Base-by-base conservation (phyloP, 805 yeast species). In the Candida arabinofermentans region DNA sequence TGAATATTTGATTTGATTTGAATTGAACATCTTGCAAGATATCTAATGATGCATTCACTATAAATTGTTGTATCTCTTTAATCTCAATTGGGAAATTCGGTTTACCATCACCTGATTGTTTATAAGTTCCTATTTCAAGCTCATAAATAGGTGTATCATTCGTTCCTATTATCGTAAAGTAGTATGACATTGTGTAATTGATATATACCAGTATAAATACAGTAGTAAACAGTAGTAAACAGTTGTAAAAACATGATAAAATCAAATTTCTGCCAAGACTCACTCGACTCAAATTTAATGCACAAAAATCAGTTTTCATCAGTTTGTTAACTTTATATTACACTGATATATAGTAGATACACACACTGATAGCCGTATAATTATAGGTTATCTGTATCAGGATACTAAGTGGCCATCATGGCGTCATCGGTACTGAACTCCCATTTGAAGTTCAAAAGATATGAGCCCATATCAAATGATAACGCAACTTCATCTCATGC, bases 11-110 rank as follows among this genome's bases (percentile, higher is more conserved):
- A 48, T 71, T 77, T 8, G 77, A 70, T 36, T 77, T 75, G 91
- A 96, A 89, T 58, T 89, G 97, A 2, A 79, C 64, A 53, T 90
- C 96, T 49, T 93, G 96, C 0, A 93, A 80, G n/a, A 93, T 72
- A 61, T 93, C 99, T 27, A 93, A 64, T 2, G 98, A 79, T 1
- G 96, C 77, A 57, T 93, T 95, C 27, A 90, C 75, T 23, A 93
- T 81, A 55, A 89, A 91, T 18, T 96, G 97, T 50, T 84, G 81
- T 27, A 91, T 65, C 55, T 91, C 96, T 52, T 75, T 74, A 60
- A 87, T 75, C 37, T 81, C 86, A 8, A 76, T 68, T 1, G 90
- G 73, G 51, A 89, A 83, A 56, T 70, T 70, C 8, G 83, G 69
- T 29, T 64, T 65, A 0, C 95, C 95, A 46, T 78, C 83, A 4